These are phyloP conservation scores for Cryptococcus sp. DNA, from an alignment of 1,284 basidiomycete species.

Conservation along the genomic window DNA sequence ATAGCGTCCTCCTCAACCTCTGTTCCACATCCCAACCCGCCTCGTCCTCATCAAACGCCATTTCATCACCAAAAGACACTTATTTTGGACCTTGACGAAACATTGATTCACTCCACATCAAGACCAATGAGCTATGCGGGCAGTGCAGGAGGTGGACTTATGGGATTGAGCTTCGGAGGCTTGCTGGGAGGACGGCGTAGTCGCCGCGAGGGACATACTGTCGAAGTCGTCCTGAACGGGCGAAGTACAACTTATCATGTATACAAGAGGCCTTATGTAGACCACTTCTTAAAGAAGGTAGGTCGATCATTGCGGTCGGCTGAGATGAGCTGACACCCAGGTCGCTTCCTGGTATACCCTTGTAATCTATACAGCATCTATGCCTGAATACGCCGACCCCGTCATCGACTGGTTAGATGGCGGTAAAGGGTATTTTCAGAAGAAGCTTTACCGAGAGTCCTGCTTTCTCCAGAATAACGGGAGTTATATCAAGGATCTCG, in stretches of 20 bases:
- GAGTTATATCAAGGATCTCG: conserved; percentile 89
- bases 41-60: conserved; percentile 54
- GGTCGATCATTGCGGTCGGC: conserved; percentile 28
- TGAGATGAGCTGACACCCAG: conserved; percentile 49
- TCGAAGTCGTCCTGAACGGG: conserved; percentile 91
- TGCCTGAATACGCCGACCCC: conserved; percentile 98
- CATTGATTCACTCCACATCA: conserved; percentile 94
- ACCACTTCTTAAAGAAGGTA: conserved; percentile 92
- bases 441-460: conserved; percentile 87
- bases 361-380: conserved; percentile 96
- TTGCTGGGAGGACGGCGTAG: conserved; percentile 49
- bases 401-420: conserved; percentile 99
- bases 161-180: conserved; percentile 59
- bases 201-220: conserved; percentile 73
- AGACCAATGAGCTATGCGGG: conserved; percentile 57
- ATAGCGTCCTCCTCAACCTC: conserved; percentile 7
- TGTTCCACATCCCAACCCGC: conserved; percentile 44
- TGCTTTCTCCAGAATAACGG: conserved; percentile 89
- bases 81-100: conserved; percentile 95
- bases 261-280: conserved; percentile 95
- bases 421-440: conserved; percentile 80
- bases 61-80: conserved; percentile 84
- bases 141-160: conserved; percentile 50
- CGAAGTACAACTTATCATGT: conserved; percentile 93
- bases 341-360: conserved; percentile 98